Percentiles rank a stretch among this genome's conserved stretches.
These are phyloP conservation scores for Westerdykella aurantiaca DNA, from an alignment of 2,329 filamentous ascomycete species.

Conservation along the genomic window DNA sequence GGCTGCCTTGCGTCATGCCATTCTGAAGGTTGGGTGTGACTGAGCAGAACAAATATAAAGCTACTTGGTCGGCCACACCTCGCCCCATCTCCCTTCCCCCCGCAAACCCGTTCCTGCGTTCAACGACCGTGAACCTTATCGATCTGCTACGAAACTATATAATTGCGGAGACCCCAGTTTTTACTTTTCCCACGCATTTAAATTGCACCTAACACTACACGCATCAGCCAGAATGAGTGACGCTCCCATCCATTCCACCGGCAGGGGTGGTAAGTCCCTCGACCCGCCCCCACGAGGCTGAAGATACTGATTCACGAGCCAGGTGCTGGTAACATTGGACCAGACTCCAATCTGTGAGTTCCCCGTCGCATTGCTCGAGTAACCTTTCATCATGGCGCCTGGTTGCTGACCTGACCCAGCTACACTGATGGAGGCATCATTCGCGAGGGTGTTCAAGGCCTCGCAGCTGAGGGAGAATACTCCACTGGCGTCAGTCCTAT, in stretches of 20 bases:
- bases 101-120: neutral
- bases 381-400: neutral
- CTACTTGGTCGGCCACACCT: neutral
- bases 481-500: slow-evolving; percentile 30
- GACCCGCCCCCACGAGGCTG: neutral
- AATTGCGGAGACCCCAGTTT: neutral
- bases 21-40: slow-evolving; percentile 3
- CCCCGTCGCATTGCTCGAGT: neutral
- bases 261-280: slow-evolving; percentile 48
- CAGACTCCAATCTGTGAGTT: slow-evolving; percentile 43
- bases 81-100: neutral
- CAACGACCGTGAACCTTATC: slow-evolving; percentile 1
- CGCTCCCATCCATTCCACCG: slow-evolving; percentile 48
- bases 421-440: slow-evolving; percentile 44
- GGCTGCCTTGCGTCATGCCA: slow-evolving; percentile 14
- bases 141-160: neutral
- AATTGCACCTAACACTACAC: too few species aligned
- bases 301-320: slow-evolving; percentile 3
- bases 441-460: slow-evolving; percentile 41
- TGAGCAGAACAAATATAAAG: slow-evolving; percentile 31
- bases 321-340: slow-evolving; percentile 56
- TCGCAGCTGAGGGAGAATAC: slow-evolving; percentile 36
- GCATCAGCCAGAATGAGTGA: slow-evolving; percentile 20
- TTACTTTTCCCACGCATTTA: neutral
- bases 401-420: slow-evolving; percentile 9